Evolutionary conservation across 345 rosid species (phyloP).

Genomic region (Triadica sebifera): DNA sequence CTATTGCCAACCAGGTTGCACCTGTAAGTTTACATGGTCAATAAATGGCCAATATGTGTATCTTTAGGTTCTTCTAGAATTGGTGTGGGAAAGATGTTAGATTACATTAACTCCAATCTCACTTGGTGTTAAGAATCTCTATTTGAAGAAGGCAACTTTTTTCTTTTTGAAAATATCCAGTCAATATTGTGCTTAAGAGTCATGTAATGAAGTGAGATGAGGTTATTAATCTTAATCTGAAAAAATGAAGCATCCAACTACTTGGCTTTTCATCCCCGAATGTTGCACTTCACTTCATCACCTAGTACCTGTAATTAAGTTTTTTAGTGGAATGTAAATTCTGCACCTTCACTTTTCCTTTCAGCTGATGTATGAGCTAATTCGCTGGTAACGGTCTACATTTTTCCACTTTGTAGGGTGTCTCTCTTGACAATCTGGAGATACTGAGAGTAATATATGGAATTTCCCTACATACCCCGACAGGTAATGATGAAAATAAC

Average conservation of each 20-base stretch:
- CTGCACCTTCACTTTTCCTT: not conserved
- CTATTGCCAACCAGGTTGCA: not conserved
- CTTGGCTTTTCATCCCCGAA: not conserved
- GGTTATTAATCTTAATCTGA: not conserved
- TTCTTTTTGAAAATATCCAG: not conserved
- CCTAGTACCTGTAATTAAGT: no score
- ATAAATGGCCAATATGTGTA: not conserved
- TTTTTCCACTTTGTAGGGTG: slow-evolving; percentile 47
- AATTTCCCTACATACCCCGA: slow-evolving; percentile 76
- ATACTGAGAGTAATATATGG: slow-evolving; percentile 84
- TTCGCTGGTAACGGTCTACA: not conserved
- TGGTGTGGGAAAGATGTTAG: not conserved
- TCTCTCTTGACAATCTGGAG: slow-evolving; percentile 66
- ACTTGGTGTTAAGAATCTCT: not conserved
- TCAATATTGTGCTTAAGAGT: not conserved
- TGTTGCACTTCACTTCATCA: not conserved
- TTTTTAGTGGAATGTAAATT: not conserved
- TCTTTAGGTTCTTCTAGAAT: not conserved
- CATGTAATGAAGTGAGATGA: not conserved
- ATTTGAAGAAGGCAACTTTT: not conserved
- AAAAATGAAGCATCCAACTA: not conserved
- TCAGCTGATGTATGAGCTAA: not conserved
- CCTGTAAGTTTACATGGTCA: not conserved
- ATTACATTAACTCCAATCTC: not conserved
- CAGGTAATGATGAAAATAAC: slow-evolving; percentile 45